phyloP scores from a whole-genome alignment of 345 rosid genomes.

The Salix koriyanagi region DNA sequence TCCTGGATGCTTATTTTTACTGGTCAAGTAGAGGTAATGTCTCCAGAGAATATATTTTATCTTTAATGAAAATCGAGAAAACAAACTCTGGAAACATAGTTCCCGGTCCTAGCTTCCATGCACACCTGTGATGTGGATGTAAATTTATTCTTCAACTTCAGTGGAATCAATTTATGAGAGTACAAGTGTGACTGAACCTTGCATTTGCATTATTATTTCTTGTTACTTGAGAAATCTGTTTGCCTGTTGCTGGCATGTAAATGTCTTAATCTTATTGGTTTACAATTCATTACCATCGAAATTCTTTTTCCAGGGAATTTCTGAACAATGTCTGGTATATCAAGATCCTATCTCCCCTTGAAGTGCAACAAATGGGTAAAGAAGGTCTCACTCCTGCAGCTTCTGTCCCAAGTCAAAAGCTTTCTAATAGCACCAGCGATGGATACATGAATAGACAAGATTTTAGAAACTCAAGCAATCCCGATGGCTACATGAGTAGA shows the following conservation, averaged over 20 bases:
- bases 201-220: background rate
- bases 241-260: background rate
- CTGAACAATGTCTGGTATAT: background rate
- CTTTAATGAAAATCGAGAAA: too few species aligned
- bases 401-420: slow-evolving; percentile 27
- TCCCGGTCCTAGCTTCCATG: too few species aligned
- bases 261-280: background rate
- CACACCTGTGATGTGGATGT: too few species aligned
- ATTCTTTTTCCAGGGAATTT: background rate
- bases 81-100: too few species aligned
- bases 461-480: slow-evolving; percentile 2
- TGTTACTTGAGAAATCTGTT: background rate
- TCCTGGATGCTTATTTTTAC: too few species aligned
- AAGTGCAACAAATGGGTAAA: background rate
- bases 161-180: background rate
- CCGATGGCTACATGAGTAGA: slow-evolving; percentile 12
- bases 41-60: too few species aligned
- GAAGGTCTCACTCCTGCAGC: slow-evolving; percentile 5
- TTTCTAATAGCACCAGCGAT: slow-evolving; percentile 17
- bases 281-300: background rate
- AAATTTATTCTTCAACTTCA: too few species aligned
- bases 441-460: slow-evolving; percentile 18
- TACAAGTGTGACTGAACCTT: background rate
- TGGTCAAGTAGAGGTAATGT: too few species aligned
- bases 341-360: background rate